Percentiles rank a stretch among this genome's conserved stretches.
Evolutionary conservation across 768 basidiomycete genomes (phyloP).

Genomic region (Lactarius indigo): DNA sequence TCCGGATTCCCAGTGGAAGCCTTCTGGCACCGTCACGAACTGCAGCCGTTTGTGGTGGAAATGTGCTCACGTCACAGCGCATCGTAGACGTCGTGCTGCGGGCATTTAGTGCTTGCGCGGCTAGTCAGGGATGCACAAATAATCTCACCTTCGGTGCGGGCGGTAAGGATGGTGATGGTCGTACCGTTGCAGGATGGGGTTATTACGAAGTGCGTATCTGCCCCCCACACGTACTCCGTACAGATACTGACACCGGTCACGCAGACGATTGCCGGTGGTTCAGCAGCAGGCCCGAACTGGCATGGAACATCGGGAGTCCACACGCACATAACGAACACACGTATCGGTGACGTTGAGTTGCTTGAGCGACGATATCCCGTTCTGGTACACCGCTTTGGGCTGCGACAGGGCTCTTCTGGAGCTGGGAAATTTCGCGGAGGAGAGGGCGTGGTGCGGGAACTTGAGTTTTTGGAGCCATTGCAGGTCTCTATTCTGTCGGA

Average conservation of each 20-base stretch:
- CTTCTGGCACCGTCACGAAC: constrained; percentile 79
- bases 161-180: constrained; percentile 80
- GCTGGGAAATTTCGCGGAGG: constrained; percentile 73
- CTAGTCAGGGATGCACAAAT: constrained; percentile 92
- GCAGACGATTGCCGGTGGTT: constrained; percentile 91
- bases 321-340: constrained; percentile 90
- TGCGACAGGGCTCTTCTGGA: constrained; percentile 68
- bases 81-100: constrained; percentile 92
- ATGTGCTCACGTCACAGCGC: constrained; percentile 88
- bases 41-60: constrained; percentile 90
- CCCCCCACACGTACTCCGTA: not conserved
- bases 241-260: not conserved
- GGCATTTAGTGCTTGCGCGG: constrained; percentile 88
- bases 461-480: constrained; percentile 77
- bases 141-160: constrained; percentile 89
- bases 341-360: constrained; percentile 91
- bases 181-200: constrained; percentile 78
- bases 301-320: constrained; percentile 92
- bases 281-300: constrained; percentile 86
- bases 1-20: constrained; percentile 76
- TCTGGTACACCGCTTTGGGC: constrained; percentile 78
- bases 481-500: constrained; percentile 89
- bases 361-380: constrained; percentile 92
- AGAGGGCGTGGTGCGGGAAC: constrained; percentile 78
- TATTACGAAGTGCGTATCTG: constrained; percentile 66